Conservation (phyloP, 129 eudicot species). For the Pseudognaphalium luteoalbum region DNA sequence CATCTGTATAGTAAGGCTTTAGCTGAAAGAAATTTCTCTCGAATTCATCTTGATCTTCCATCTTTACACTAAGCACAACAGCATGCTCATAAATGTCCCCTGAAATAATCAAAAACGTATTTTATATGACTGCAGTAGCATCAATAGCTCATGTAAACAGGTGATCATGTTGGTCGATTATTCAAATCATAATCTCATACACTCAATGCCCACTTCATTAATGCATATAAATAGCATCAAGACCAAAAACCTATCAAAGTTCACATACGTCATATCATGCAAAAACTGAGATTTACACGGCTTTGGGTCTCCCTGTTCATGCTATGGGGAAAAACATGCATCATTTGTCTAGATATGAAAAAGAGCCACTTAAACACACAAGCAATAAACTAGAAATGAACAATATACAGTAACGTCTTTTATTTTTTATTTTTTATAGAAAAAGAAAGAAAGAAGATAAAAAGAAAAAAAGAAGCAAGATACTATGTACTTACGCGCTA, state of each 20-base stretch:
- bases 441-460: too few relatives aligned
- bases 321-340: not conserved
- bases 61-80: slow-evolving; percentile 84
- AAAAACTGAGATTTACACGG: not conserved
- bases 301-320: not conserved
- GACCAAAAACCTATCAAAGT: not conserved
- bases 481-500: slow-evolving; percentile 62
- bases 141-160: not conserved
- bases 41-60: slow-evolving; percentile 91
- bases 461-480: not conserved
- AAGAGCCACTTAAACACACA: not conserved
- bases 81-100: slow-evolving; percentile 97
- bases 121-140: not conserved
- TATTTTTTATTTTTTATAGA: too few relatives aligned
- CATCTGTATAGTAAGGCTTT: slow-evolving; percentile 96
- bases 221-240: slow-evolving; percentile 2
- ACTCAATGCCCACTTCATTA: not conserved
- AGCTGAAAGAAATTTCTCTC: slow-evolving; percentile 96
- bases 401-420: not conserved
- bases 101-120: slow-evolving; percentile 31
- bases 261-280: not conserved
- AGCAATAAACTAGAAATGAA: slow-evolving; percentile 7
- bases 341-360: not conserved
- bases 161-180: not conserved
- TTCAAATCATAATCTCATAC: not conserved